These are phyloP conservation scores for Elasticomyces elasticus DNA, from an alignment of 495 filamentous ascomycete species.

Conservation along the genomic window DNA sequence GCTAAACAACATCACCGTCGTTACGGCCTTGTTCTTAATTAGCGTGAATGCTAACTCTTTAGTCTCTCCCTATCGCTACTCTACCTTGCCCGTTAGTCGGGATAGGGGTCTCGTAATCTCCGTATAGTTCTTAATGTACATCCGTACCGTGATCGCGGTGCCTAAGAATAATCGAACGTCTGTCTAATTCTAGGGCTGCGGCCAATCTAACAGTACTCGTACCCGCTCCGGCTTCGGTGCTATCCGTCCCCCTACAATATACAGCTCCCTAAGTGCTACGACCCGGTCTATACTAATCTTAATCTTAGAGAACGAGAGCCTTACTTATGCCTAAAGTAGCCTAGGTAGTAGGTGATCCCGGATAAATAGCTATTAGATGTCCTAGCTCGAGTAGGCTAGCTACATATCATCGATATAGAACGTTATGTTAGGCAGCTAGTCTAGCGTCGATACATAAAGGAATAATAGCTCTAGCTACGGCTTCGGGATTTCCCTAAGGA, in stretches of 20 bases:
- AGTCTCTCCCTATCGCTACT: background rate
- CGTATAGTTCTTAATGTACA: background rate
- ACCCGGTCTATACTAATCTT: background rate
- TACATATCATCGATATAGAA: background rate
- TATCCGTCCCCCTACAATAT: background rate
- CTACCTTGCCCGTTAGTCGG: background rate
- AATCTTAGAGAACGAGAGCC: background rate
- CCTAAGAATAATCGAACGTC: background rate
- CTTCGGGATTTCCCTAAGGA: background rate
- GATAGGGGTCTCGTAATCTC: background rate
- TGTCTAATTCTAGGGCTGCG: background rate
- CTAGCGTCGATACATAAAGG: background rate
- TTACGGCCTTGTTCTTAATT: background rate
- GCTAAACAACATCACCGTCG: background rate
- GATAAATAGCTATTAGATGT: background rate
- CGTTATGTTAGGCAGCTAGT: background rate
- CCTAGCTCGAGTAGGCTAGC: background rate
- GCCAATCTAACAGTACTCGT: background rate
- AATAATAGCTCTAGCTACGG: background rate
- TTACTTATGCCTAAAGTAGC: background rate
- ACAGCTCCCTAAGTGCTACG: background rate
- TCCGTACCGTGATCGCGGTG: background rate
- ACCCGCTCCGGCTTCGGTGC: background rate
- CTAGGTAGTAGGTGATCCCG: background rate
- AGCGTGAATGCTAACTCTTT: background rate